These are phyloP conservation scores for Phytophthora sansomeana DNA, from an alignment of 352 stramenopile genomes.

Conservation along the genomic window DNA sequence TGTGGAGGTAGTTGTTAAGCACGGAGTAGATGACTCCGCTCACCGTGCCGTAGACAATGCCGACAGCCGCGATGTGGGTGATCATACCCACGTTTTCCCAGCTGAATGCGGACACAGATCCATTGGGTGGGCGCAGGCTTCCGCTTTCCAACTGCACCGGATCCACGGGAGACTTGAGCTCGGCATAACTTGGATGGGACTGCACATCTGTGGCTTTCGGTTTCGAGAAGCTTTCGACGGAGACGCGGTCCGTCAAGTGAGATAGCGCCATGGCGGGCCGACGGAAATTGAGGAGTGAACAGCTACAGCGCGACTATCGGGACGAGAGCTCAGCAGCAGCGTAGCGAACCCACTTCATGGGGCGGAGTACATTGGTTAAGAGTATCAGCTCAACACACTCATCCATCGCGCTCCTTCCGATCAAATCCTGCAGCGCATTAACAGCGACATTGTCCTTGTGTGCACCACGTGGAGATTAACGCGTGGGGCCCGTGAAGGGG, in stretches of 20 bases:
- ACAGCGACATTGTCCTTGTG: neutral
- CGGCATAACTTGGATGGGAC: constrained; percentile 29
- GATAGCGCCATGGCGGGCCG: constrained; percentile 12
- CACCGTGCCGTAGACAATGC: constrained; percentile 50
- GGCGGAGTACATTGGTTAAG: too few species aligned
- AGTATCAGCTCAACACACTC: constrained; percentile 21
- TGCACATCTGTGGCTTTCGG: constrained; percentile 12
- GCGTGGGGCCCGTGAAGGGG: neutral
- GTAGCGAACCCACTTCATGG: too few species aligned
- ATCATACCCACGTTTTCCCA: constrained; percentile 52
- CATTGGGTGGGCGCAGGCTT: constrained; percentile 23
- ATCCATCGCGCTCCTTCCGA: constrained; percentile 5
- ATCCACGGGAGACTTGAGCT: constrained; percentile 31
- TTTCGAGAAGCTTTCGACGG: constrained; percentile 30
- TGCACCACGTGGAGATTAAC: constrained; percentile 2
- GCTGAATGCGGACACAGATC: constrained; percentile 34
- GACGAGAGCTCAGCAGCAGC: neutral
- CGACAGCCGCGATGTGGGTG: constrained; percentile 50
- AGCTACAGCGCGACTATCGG: neutral
- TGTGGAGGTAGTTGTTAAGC: constrained; percentile 68
- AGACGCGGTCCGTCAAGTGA: constrained; percentile 28
- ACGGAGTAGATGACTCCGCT: constrained; percentile 56
- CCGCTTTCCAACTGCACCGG: constrained; percentile 17
- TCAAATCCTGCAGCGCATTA: constrained; percentile 17
- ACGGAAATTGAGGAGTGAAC: constrained; percentile 12